A percentile compares a stretch with the other conserved stretches of the same genome.
Evolutionary conservation across 805 yeast species (phyloP).

Genomic region (Peterozyma xylosa): DNA sequence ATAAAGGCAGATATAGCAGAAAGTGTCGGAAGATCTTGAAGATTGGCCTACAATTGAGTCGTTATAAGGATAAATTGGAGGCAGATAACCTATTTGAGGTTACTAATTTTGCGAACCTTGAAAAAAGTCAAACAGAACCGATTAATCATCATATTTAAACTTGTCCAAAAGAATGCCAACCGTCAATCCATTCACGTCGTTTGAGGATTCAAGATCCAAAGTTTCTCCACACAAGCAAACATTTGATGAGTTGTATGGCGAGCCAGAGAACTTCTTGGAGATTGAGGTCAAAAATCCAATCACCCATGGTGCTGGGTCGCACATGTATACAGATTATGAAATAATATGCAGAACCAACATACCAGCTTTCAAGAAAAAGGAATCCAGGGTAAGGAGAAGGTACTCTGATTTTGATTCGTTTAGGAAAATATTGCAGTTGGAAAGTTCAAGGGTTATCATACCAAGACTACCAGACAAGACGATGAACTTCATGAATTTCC

Average conservation of each 20-base stretch:
- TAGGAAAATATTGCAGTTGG: conserved; percentile 64
- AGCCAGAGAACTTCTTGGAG: conserved; percentile 90
- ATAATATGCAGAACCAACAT: conserved; percentile 83
- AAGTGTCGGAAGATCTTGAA: too few relatives aligned
- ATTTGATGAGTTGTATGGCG: conserved; percentile 80
- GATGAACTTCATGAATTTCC: conserved; percentile 41
- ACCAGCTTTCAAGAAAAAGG: conserved; percentile 69
- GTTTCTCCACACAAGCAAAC: conserved; percentile 38
- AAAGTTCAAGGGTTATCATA: conserved; percentile 70
- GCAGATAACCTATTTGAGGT: neutral
- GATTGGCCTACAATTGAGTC: neutral
- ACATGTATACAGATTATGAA: conserved; percentile 88
- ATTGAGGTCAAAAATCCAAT: conserved; percentile 80
- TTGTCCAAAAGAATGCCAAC: conserved; percentile 13
- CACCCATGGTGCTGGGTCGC: conserved; percentile 59
- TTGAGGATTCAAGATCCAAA: conserved; percentile 16
- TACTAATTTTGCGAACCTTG: too few relatives aligned
- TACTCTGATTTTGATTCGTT: conserved; percentile 87
- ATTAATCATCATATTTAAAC: neutral
- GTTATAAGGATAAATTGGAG: neutral
- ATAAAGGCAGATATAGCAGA: neutral
- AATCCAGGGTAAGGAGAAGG: conserved; percentile 70
- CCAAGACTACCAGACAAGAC: conserved; percentile 88
- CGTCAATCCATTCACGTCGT: conserved; percentile 9
- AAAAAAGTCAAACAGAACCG: too few relatives aligned